Conservation (phyloP, 23 red algal species). For the Gracilaria domingensis region DNA sequence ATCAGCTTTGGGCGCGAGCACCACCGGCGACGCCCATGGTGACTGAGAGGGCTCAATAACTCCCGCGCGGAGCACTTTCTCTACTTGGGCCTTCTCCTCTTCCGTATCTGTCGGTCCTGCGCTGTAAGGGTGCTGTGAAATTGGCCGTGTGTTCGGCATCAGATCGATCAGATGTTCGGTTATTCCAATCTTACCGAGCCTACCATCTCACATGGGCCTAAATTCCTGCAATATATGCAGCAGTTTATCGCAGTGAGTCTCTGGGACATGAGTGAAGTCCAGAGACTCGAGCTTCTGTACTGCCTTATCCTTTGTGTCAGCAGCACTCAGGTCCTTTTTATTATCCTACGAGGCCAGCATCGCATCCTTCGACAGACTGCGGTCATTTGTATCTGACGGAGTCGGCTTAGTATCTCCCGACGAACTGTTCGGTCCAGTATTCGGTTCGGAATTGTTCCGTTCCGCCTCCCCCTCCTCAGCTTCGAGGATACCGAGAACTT, state of each 20-base stretch:
- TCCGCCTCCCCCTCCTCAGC: too few species aligned
- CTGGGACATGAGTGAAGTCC: too few species aligned
- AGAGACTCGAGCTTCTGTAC: too few species aligned
- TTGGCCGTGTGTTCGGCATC: neutral
- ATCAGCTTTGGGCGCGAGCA: neutral
- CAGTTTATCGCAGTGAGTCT: neutral
- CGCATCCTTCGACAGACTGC: too few species aligned
- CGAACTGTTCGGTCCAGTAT: too few species aligned
- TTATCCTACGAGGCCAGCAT: too few species aligned
- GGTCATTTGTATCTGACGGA: too few species aligned
- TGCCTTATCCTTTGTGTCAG: too few species aligned
- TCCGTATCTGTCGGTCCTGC: neutral
- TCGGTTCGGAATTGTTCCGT: too few species aligned
- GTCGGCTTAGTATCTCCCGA: too few species aligned
- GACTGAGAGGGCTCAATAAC: slow-evolving; percentile 1
- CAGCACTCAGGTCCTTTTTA: too few species aligned
- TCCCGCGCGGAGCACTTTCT: neutral
- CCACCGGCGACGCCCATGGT: slow-evolving; percentile 10
- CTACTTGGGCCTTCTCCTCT: neutral
- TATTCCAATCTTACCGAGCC: neutral
- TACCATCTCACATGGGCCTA: slow-evolving; percentile 1
- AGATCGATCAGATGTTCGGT: slow-evolving; percentile 6
- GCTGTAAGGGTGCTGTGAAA: neutral
- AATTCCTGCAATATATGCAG: neutral
- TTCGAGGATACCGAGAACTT: neutral